Evolutionary conservation across 2,329 filamentous ascomycete species (phyloP), one percentile per base, ranked within the genome.

Genomic region (Hypoxylon sp.): DNA sequence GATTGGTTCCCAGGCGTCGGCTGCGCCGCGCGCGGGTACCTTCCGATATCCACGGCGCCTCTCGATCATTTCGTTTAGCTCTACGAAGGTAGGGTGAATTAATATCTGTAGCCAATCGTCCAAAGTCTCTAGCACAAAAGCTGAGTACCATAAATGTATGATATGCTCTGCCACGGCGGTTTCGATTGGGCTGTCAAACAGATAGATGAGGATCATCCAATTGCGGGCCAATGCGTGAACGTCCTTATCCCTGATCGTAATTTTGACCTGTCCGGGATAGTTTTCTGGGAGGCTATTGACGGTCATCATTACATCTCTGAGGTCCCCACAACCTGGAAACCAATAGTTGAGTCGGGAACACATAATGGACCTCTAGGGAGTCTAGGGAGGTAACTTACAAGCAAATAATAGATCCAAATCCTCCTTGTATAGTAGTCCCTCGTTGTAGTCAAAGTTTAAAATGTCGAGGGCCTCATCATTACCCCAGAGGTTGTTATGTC

Each of bases 291-390:
- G 36, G 7, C 23, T 17, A 11, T 57, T 57, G 28, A 57, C 25
- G 7, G 53, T 57, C 41, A 57, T 57, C 53, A 57, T 46, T 17
- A 57, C 53, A 25, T 57, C 17, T 57, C 53, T 30, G 41, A 46
- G 53, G 28, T 57, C 53, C 14, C 53, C 53, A 13, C 53, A 57
- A 19, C 19, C 53, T 57, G 46, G 19, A n/a, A 7, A 53, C 10
- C 5, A 13, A 25, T 41, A 14, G 1, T 6, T 25, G 13, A 25
- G 50, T n/a, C 11, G 36, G 36, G n/a, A 41, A 10, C 17, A 17
- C 36, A 41, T 5, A 9, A n/a, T 9, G 48, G 28, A 5, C n/a
- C 14, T 2, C 7, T 17, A 19, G n/a, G 7, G 17, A 28, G 17
- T 23, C 13, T 36, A 36, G n/a, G 2, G 14, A n/a, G 48, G n/a